phyloP scores from a whole-genome alignment of 2,329 filamentous ascomycete genomes.

The Phialophora verrucosa region DNA sequence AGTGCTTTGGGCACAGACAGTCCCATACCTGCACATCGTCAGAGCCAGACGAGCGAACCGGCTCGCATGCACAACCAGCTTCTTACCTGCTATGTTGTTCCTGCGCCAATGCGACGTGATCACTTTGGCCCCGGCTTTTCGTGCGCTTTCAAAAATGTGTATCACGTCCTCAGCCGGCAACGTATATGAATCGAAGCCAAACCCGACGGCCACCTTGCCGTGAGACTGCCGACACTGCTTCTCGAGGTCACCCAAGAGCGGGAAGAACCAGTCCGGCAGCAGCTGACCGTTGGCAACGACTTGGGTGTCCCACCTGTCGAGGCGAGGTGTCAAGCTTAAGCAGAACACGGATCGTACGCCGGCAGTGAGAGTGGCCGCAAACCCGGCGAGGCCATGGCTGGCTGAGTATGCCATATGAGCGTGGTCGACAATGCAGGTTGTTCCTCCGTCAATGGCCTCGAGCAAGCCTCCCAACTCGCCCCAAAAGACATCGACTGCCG shows the following conservation, averaged over 20 bases:
- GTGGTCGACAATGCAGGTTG: slow-evolving; percentile 17
- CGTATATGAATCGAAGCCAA: slow-evolving; percentile 16
- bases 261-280: slow-evolving; percentile 14
- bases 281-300: slow-evolving; percentile 3
- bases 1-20: slow-evolving; percentile 15
- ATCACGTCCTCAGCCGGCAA: slow-evolving; percentile 10
- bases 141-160: slow-evolving; percentile 16
- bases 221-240: background rate
- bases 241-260: slow-evolving; percentile 7
- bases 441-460: slow-evolving; percentile 16
- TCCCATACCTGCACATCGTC: slow-evolving; percentile 9
- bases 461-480: slow-evolving; percentile 13
- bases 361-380: slow-evolving; percentile 8
- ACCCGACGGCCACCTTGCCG: slow-evolving; percentile 7
- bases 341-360: slow-evolving; percentile 2
- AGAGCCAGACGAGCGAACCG: background rate
- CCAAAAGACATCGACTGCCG: slow-evolving; percentile 12
- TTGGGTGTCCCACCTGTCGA: slow-evolving; percentile 16
- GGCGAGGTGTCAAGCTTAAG: slow-evolving; percentile 15
- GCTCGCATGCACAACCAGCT: background rate
- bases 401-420: slow-evolving; percentile 16
- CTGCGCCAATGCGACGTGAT: slow-evolving; percentile 18
- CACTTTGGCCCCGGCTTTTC: slow-evolving; percentile 2
- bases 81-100: slow-evolving; percentile 18
- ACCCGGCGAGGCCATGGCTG: slow-evolving; percentile 7